phyloP scores from a whole-genome alignment of 2,329 filamentous ascomycete species.

The Scopulariopsis brevicaulis region DNA sequence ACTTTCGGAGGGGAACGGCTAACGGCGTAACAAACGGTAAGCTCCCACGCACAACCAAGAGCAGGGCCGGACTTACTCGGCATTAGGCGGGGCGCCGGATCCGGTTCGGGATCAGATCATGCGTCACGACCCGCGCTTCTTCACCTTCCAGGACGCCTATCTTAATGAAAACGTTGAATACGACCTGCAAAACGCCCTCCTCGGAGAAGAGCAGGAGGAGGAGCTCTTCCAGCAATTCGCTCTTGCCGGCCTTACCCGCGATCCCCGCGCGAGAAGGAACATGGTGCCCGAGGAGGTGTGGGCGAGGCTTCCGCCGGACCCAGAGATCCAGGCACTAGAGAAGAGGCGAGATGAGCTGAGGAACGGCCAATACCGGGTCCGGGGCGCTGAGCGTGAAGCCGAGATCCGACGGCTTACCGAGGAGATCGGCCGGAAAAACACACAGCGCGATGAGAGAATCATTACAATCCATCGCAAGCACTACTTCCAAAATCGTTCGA shows the following conservation, averaged over 20 bases:
- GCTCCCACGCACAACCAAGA: not conserved
- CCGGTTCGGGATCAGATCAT: constrained; percentile 17
- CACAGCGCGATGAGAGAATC: not conserved
- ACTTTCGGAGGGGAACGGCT: not conserved
- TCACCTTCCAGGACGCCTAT: constrained; percentile 15
- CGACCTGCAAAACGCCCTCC: constrained; percentile 16
- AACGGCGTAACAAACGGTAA: not conserved
- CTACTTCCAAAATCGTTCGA: constrained; percentile 16
- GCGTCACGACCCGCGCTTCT: constrained; percentile 14
- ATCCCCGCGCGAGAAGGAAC: constrained; percentile 14
- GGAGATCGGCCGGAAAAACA: not conserved
- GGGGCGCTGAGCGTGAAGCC: constrained; percentile 11
- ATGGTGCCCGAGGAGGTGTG: constrained; percentile 18
- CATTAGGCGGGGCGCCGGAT: constrained; percentile 13
- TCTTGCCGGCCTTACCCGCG: too few species aligned
- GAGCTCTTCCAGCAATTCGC: constrained; percentile 11
- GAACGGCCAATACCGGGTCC: constrained; percentile 13
- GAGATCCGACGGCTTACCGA: constrained; percentile 13
- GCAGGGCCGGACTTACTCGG: not conserved
- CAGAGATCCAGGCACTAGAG: constrained; percentile 14
- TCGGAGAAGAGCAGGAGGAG: constrained; percentile 12
- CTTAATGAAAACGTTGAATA: constrained; percentile 17
- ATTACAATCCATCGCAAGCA: constrained; percentile 10
- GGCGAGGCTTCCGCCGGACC: constrained; percentile 12
- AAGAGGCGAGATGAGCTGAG: constrained; percentile 12